Evolutionary conservation across 306 rosid genomes (phyloP), one percentile per base, ranked within the genome.

Genomic region (Ziziphus jujuba): DNA sequence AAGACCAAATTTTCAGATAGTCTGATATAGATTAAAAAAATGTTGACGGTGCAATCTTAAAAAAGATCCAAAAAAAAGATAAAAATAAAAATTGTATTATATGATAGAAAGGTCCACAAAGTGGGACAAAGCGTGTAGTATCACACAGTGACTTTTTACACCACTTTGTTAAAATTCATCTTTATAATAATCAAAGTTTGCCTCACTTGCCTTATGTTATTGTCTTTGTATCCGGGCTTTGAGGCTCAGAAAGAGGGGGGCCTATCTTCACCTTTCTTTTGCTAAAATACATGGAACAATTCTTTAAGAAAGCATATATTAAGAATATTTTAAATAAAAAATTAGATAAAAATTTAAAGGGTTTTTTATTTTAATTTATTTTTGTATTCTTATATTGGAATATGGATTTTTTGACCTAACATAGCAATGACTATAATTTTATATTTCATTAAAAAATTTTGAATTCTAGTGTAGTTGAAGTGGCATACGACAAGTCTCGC

Each of bases 371-470:
- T 38, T 60, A 59, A 40, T 40, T 40, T 40, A 54, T 57, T 57
- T 47, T 9, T 31, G 5, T 38, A 69, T 48, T 60, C 54, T 62
- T 67, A 24, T 56, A 67, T 70, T 74, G 79, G 67, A 78, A 72
- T 55, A 66, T 70, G 75, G 71, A 73, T 83, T 72, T 62, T 80
- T 73, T 64, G 80, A 80, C 84, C 83, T 74, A 76, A 71, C 66
- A 23, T 9, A 38, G 62, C 59, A 72, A 75, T 51, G 58, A 33
- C 68, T 45, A 51, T 40, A 72, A 69, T 78, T 36, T 43, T 56
- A 38, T 35, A 66, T 52, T 28, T 47, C 59, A 68, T 61, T 35
- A 51, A 22, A 28, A 4, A 2, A 43, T 28, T n/a, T 23, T 13
- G 49, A 61, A n/a, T 76, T 50, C 40, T 48, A 12, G 24, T 9